Evolutionary conservation across 805 yeast species (phyloP).

Genomic region (Pichia ethanolica): DNA sequence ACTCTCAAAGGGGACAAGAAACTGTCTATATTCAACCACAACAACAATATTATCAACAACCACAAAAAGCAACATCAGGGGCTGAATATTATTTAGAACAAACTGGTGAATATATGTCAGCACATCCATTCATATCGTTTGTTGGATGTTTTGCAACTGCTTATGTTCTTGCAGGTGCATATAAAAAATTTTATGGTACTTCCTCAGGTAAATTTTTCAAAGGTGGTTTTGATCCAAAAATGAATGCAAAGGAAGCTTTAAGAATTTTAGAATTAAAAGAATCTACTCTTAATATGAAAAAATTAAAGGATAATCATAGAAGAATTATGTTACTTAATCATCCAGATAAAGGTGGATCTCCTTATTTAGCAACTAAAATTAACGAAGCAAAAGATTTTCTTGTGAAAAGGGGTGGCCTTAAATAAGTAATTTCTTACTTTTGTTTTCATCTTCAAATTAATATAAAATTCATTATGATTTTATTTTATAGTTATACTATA

Average conservation of each 20-base stretch:
- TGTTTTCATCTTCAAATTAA: background rate
- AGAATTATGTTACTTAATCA: constrained; percentile 81
- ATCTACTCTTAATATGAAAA: constrained; percentile 51
- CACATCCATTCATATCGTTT: constrained; percentile 71
- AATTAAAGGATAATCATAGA: constrained; percentile 73
- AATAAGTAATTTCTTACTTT: constrained; percentile 13
- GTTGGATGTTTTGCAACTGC: constrained; percentile 60
- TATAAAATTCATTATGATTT: background rate
- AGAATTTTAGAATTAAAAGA: constrained; percentile 74
- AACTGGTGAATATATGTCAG: constrained; percentile 50
- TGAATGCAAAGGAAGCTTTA: constrained; percentile 83
- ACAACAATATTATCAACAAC: constrained; percentile 18
- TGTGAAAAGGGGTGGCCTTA: constrained; percentile 51
- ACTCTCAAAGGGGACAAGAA: constrained; percentile 6
- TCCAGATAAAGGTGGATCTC: constrained; percentile 92
- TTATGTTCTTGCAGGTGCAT: constrained; percentile 59
- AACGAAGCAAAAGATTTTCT: constrained; percentile 86
- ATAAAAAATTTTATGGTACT: constrained; percentile 63
- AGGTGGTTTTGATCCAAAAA: constrained; percentile 90
- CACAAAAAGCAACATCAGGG: constrained; percentile 25
- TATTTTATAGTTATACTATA: background rate
- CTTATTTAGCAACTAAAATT: constrained; percentile 81
- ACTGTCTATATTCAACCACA: constrained; percentile 17
- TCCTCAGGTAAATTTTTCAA: constrained; percentile 57
- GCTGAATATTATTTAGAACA: constrained; percentile 62